Conservation (phyloP, 2,329 filamentous ascomycete genomes). For the Aspergillus tubingensis region DNA sequence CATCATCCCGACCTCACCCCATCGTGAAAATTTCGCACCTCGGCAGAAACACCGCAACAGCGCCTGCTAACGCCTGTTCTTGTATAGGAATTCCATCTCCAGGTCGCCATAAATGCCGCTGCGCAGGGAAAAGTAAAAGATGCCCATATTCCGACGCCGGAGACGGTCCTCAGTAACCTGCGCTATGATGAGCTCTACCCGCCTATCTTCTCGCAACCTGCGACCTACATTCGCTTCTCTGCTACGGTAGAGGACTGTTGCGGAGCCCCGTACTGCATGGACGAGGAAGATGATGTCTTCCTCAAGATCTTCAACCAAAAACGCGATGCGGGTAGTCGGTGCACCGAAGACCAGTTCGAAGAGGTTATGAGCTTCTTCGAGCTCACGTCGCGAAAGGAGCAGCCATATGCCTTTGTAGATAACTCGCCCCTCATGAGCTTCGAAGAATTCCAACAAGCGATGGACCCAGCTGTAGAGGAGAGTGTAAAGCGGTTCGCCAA, state of each 20-base stretch:
- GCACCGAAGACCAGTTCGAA: slow-evolving; percentile 91
- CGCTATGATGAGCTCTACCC: slow-evolving; percentile 90
- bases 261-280: slow-evolving; percentile 91
- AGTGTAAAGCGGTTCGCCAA: slow-evolving; percentile 65
- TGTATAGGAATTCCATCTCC: slow-evolving; percentile 87
- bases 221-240: slow-evolving; percentile 95
- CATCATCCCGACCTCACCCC: slow-evolving; percentile 29
- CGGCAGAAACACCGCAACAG: slow-evolving; percentile 17
- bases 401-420: slow-evolving; percentile 87
- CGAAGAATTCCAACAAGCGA: slow-evolving; percentile 72
- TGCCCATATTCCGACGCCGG: slow-evolving; percentile 68
- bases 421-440: slow-evolving; percentile 76
- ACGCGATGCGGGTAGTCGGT: slow-evolving; percentile 62
- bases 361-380: slow-evolving; percentile 94
- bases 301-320: slow-evolving; percentile 82
- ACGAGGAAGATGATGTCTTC: slow-evolving; percentile 81
- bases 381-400: slow-evolving; percentile 76
- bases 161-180: slow-evolving; percentile 63
- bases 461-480: slow-evolving; percentile 59
- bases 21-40: slow-evolving; percentile 36
- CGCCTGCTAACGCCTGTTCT: slow-evolving; percentile 20
- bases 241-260: slow-evolving; percentile 96
- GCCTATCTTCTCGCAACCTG: slow-evolving; percentile 75
- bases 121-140: slow-evolving; percentile 63
- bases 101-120: slow-evolving; percentile 73